Evolutionary conservation across 768 basidiomycete species (phyloP).

Genomic region (Leucocoprinus birnbaumii): DNA sequence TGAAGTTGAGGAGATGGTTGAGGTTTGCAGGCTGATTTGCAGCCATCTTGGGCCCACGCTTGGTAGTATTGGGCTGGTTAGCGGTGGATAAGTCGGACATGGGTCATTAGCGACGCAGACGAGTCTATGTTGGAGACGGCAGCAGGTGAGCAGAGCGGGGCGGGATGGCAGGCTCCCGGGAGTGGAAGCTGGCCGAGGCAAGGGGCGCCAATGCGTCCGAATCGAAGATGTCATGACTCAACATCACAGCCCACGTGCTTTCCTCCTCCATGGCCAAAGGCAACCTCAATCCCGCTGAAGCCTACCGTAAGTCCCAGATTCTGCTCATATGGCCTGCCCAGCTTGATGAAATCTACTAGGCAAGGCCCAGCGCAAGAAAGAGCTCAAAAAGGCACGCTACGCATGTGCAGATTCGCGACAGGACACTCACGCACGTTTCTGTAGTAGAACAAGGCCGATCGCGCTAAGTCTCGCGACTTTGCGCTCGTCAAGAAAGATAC

Average conservation of each 20-base stretch:
- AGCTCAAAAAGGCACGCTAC: constrained; percentile 82
- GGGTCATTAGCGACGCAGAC: constrained; percentile 12
- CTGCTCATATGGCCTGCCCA: not conserved
- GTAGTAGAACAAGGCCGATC: constrained; percentile 88
- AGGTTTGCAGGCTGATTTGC: constrained; percentile 56
- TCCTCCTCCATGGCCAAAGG: constrained; percentile 73
- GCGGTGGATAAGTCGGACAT: constrained; percentile 36
- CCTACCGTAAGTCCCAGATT: constrained; percentile 60
- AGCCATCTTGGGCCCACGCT: constrained; percentile 68
- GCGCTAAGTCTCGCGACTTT: constrained; percentile 81
- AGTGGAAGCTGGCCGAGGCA: constrained; percentile 38
- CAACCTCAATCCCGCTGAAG: constrained; percentile 90
- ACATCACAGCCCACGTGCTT: constrained; percentile 30
- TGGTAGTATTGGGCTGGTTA: constrained; percentile 39
- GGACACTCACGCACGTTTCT: constrained; percentile 12
- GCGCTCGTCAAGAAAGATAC: constrained; percentile 96
- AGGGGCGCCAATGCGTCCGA: constrained; percentile 10
- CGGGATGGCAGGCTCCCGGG: constrained; percentile 38
- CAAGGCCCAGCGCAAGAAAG: constrained; percentile 91
- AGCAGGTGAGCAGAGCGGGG: no score
- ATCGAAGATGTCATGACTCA: constrained; percentile 33
- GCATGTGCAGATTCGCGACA: not conserved
- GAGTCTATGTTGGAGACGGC: not conserved
- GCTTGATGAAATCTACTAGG: constrained; percentile 43
- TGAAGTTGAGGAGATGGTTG: constrained; percentile 93